Evolutionary conservation across 208 protist genomes (phyloP), one percentile per base, ranked within the genome.

Genomic region (Porcisia hertigi): DNA sequence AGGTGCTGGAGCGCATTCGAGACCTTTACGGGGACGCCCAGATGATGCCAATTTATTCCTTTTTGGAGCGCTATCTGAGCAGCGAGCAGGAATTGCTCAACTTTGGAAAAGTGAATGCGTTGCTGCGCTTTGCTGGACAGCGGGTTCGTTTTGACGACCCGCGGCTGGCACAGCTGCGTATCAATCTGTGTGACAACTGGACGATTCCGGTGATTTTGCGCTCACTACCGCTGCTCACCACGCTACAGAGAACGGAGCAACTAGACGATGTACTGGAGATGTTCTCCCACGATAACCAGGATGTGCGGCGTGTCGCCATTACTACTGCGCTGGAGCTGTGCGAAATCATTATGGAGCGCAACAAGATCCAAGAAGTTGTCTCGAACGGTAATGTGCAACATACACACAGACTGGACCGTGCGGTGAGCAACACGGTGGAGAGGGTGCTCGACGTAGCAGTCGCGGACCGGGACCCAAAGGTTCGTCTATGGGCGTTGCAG

Each of bases 391-490:
- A 20, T 30, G 63, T 60, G 36, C 60, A 49, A n/a, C 49, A 73
- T 63, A 77, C 66, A 25, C 80, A 89, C 69, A 71, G 77, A 3
- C 75, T 94, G 3, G 80, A 95, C 73, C 84, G 70, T 72, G 77
- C 74, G 18, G 90, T 97, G 34, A 89, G 78, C 54, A 77, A 86
- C 63, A 86, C 93, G 23, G 90, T 95, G 65, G 91, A 91, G 81
- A 86, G 84, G 8, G 80, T 97, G 53, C 79, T 97, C 4, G 93
- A 97, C 67, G 91, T 95, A 1, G 93, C 91, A 1, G 92, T 97
- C 39, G 87, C 88, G 7, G 93, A 97, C 66, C 79, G 86, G 4
- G 83, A 92, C 63, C 71, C 86, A 6, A 82, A 88, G n/a, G 74
- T 97, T 23, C 91, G 93, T 3, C 81, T 91, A n/a, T 71, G 81